Percentiles rank a stretch among this genome's conserved stretches.
These are phyloP conservation scores for Pseudogymnoascus sp. DNA, from an alignment of 2,329 filamentous ascomycete genomes.

Conservation along the genomic window DNA sequence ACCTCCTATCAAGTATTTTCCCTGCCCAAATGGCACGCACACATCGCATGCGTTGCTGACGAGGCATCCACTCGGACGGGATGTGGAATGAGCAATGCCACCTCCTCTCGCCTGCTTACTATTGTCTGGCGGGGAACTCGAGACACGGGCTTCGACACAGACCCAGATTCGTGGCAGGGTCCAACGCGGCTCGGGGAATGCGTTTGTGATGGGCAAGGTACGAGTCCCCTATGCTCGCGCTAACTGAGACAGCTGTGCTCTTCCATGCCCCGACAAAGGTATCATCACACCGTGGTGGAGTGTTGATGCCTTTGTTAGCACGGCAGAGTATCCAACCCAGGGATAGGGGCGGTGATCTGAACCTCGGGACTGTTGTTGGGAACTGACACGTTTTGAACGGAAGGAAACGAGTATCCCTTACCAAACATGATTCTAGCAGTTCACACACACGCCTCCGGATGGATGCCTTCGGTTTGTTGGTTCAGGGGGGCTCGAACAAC, in stretches of 20 bases:
- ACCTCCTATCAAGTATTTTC: neutral
- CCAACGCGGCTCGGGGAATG: neutral
- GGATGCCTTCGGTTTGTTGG: neutral
- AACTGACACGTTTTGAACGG: neutral
- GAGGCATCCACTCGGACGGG: neutral
- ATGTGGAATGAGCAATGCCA: neutral
- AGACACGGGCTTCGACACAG: neutral
- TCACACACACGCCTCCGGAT: neutral
- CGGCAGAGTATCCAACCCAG: neutral
- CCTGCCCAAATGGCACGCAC: neutral
- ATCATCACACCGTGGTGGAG: neutral
- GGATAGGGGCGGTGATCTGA: neutral
- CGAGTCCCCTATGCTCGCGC: neutral
- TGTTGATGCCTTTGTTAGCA: neutral
- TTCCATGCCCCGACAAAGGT: neutral
- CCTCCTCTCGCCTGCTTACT: neutral
- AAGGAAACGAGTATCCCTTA: neutral
- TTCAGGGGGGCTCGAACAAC: neutral
- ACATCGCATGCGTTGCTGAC: neutral
- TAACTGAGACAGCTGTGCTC: neutral
- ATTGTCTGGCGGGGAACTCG: neutral
- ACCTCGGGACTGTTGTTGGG: neutral
- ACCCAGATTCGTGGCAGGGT: neutral
- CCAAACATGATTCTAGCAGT: neutral
- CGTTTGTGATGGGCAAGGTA: neutral